Conservation (phyloP, 345 rosid genomes). For the Isatis tinctoria region DNA sequence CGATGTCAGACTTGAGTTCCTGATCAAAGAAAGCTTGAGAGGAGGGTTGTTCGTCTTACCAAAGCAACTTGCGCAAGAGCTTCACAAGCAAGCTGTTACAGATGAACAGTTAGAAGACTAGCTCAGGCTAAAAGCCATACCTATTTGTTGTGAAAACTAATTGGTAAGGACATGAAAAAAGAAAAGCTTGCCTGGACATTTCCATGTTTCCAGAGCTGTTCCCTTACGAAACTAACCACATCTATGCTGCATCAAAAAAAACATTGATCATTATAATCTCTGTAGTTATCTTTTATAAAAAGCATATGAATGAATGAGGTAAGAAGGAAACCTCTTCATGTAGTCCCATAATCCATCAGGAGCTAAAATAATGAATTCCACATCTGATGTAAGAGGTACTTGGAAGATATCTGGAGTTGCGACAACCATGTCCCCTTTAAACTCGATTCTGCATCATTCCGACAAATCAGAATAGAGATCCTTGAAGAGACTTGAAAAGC, state of each 20-base stretch:
- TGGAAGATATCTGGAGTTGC: conserved; percentile 76
- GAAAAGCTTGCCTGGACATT: conserved; percentile 69
- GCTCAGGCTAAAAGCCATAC: not conserved
- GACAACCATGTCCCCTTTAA: conserved; percentile 69
- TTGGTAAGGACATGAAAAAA: not conserved
- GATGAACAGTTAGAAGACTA: conserved; percentile 7
- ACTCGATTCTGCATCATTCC: conserved; percentile 44
- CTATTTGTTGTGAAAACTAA: not conserved
- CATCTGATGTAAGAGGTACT: conserved; percentile 66
- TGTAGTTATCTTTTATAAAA: not conserved
- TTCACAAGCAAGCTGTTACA: conserved; percentile 78
- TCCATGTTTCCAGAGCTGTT: conserved; percentile 80
- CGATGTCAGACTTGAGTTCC: conserved; percentile 3
- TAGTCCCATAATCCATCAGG: conserved; percentile 98
- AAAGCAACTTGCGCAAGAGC: conserved; percentile 71
- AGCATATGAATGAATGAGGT: not conserved
- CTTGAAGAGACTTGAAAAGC: not conserved
- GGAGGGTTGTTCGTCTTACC: conserved; percentile 40
- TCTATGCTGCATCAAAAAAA: conserved; percentile 57
- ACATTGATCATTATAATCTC: conserved; percentile 1
- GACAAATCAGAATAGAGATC: not conserved
- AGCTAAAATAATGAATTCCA: conserved; percentile 76
- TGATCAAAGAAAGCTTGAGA: not conserved
- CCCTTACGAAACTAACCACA: conserved; percentile 67
- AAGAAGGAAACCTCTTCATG: conserved; percentile 55